A percentile compares a stretch with the other conserved stretches of the same genome.
phyloP scores from a whole-genome alignment of 179 eudicot species.

The Beta macrorhiza region DNA sequence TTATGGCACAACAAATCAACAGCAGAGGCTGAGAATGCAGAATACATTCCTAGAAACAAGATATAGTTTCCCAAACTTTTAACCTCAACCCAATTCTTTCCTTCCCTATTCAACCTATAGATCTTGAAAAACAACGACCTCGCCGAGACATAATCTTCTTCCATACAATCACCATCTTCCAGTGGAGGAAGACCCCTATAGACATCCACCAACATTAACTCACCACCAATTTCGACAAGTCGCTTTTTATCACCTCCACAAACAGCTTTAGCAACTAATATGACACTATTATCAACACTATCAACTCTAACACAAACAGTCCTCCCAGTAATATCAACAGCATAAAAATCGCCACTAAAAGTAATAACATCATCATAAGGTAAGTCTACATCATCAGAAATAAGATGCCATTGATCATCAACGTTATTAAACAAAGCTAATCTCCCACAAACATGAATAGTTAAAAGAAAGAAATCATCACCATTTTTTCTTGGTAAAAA shows the following conservation, averaged over 20 bases:
- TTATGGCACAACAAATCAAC: constrained; percentile 42
- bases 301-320: constrained; percentile 40
- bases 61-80: constrained; percentile 55
- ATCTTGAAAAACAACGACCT: constrained; percentile 62
- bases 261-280: constrained; percentile 43
- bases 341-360: constrained; percentile 52
- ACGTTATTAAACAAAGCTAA: constrained; percentile 53
- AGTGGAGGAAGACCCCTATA: constrained; percentile 39
- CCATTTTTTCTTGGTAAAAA: constrained; percentile 21
- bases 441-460: constrained; percentile 72
- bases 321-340: constrained; percentile 62
- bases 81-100: constrained; percentile 58
- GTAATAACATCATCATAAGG: constrained; percentile 67
- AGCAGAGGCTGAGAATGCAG: constrained; percentile 61
- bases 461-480: constrained; percentile 46
- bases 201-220: constrained; percentile 62
- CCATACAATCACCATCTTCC: constrained; percentile 43
- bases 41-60: constrained; percentile 62
- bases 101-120: constrained; percentile 50
- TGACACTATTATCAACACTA: constrained; percentile 23
- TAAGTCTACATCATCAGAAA: constrained; percentile 40
- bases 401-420: constrained; percentile 51
- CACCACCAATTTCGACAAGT: constrained; percentile 52
- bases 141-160: constrained; percentile 43
- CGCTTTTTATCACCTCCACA: constrained; percentile 78